Evolutionary conservation across 177 flowering plant genomes (phyloP), one percentile per base, ranked within the genome.

Genomic region (Vitis hybrid): DNA sequence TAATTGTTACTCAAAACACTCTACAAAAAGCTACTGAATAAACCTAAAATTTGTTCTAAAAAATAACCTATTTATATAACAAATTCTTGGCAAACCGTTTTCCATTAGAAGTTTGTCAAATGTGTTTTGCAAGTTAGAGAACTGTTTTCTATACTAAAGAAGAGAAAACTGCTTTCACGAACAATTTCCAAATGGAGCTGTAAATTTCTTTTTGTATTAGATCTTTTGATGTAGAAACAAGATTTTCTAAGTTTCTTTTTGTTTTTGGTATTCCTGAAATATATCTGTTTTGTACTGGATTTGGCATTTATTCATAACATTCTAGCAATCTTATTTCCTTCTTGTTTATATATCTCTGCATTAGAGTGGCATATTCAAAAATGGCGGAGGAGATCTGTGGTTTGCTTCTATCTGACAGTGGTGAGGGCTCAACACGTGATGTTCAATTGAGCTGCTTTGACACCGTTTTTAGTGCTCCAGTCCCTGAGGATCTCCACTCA

Each of bases 311-410:
- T 54, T 54, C 56, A 54, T 11, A 2, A 23, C 11, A 6, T 11
- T 23, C 51, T 18, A 32, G 55, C 23, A 17, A 10, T 55, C 56
- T 19, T 17, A 60, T 21, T 72, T 14, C 12, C 56, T 39, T 52
- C 19, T 0, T 26, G 26, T 26, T 48, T 52, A 21, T 60, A 4
- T 62, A 34, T 45, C 17, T 58, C 1, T 74, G 32, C 78, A 67
- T 70, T 86, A 95, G 99, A 72, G 92, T 84, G 17, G 88, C 85
- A 15, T 96, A 89, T 75, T 89, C 98, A 50, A 90, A 87, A 81
- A 96, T 96, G 99, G 92, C 92, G 0, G 97, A 93, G 67, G 95
- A 90, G 78, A 83, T 96, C 55, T 76, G 84, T 69, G 75, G 70
- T 66, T 63, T 89, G 82, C 93, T 93, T 14, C 70, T 86, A 62